Conservation (phyloP, 352 stramenopile species). For the Phytopythium oedochilum region DNA sequence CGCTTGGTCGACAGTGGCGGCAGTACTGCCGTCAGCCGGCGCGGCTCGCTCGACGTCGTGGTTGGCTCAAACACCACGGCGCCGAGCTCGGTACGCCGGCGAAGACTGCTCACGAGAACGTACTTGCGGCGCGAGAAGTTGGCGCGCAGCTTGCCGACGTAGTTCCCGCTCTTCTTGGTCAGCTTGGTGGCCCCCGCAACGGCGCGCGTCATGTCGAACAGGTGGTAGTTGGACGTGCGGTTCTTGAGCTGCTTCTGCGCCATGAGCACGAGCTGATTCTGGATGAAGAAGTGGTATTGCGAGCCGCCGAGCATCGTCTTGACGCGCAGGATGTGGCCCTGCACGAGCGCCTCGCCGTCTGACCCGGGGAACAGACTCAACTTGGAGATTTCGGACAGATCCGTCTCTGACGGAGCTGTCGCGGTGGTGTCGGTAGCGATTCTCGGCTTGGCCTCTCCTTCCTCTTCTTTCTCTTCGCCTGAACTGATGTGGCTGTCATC, state of each 20-base stretch:
- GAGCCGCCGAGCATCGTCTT: constrained; percentile 51
- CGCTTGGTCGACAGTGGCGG: constrained; percentile 39
- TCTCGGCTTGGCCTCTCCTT: constrained; percentile 12
- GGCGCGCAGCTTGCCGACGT: constrained; percentile 81
- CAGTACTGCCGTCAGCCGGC: constrained; percentile 37
- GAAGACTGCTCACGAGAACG: constrained; percentile 63
- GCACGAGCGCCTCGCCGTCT: constrained; percentile 40
- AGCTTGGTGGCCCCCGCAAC: constrained; percentile 37
- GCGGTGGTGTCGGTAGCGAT: neutral
- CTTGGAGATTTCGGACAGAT: constrained; percentile 69
- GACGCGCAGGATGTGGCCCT: constrained; percentile 38
- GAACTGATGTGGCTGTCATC: constrained; percentile 9
- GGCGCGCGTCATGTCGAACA: constrained; percentile 84
- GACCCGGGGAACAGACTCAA: constrained; percentile 59
- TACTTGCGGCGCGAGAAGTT: constrained; percentile 76
- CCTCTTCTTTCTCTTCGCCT: constrained; percentile 54
- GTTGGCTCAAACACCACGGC: constrained; percentile 60
- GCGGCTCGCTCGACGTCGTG: constrained; percentile 43
- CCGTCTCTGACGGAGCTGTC: constrained; percentile 16
- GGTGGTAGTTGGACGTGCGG: constrained; percentile 79
- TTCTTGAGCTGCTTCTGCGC: constrained; percentile 68
- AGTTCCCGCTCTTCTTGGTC: constrained; percentile 88
- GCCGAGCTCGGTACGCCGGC: constrained; percentile 68
- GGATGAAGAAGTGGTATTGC: constrained; percentile 64
- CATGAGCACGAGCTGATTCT: constrained; percentile 53